phyloP scores from a whole-genome alignment of 1,284 basidiomycete genomes.

The Fomitiporia mediterranea region DNA sequence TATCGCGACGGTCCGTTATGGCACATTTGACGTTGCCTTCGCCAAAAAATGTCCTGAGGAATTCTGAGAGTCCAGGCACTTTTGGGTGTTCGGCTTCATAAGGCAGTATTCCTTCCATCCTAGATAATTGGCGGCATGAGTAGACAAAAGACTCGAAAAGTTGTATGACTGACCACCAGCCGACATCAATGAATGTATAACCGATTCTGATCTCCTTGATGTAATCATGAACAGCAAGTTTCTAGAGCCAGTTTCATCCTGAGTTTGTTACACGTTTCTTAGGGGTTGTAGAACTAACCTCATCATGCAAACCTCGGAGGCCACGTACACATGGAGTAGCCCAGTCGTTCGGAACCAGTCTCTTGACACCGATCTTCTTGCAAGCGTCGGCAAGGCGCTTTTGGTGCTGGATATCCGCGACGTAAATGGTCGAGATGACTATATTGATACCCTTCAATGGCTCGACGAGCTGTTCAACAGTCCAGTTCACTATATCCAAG shows the following conservation, averaged over 20 bases:
- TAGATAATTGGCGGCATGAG: neutral
- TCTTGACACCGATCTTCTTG: slow-evolving; percentile 17
- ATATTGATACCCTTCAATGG: slow-evolving; percentile 5
- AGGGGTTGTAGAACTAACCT: slow-evolving; percentile 1
- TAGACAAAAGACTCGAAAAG: too few species aligned
- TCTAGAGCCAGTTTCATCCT: slow-evolving; percentile 5
- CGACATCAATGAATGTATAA: slow-evolving; percentile 21
- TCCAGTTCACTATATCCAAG: slow-evolving; percentile 3
- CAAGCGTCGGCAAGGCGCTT: slow-evolving; percentile 8
- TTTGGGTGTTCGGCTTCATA: neutral
- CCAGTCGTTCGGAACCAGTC: slow-evolving; percentile 20
- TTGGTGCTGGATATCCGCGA: neutral
- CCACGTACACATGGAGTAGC: slow-evolving; percentile 13
- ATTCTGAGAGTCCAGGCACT: too few species aligned
- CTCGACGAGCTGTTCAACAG: slow-evolving; percentile 3
- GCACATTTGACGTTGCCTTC: slow-evolving; percentile 18
- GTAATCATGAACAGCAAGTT: slow-evolving; percentile 11
- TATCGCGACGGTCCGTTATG: slow-evolving; percentile 16
- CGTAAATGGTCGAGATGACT: slow-evolving; percentile 9
- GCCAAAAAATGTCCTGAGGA: slow-evolving; percentile 3
- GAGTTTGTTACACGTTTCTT: too few species aligned
- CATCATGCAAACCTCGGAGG: neutral
- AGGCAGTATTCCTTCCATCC: neutral
- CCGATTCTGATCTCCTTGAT: slow-evolving; percentile 13
- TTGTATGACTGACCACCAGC: slow-evolving; percentile 18